Base-by-base conservation (phyloP, 176 grass and related monocot genomes). In the Carex littledalei region DNA sequence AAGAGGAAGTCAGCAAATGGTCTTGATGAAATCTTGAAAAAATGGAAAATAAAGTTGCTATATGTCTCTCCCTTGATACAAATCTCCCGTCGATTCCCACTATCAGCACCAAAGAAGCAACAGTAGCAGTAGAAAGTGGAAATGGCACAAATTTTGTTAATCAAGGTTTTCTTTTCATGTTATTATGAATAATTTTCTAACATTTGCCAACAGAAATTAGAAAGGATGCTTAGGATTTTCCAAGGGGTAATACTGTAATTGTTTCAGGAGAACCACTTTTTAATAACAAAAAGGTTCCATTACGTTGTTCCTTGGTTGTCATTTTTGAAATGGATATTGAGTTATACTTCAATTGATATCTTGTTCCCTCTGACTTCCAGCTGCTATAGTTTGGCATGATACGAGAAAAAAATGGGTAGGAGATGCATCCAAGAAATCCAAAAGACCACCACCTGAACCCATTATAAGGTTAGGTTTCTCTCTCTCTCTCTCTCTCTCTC, bases 381-480 rank as follows among this genome's bases (percentile, higher is more conserved):
- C 92, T 89, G 94, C 92, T 86, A 83, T 91, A 83, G 88, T 84
- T 81, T 97, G 94, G 94, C 79, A 90, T 68, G 94, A 97, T 77
- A 88, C 89, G 84, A 87, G 94, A 88, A 88, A 79, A 80, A 85
- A 94, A 86, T 94, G 94, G 94, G 63, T 91, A 83, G 92, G 94
- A 63, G 92, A 92, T 84, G 81, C 86, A 77, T 18, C 71, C 47
- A 84, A 88, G 15, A 84, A 83, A 92, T 57, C 86, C 17, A 85
- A 84, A 85, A 88, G 69, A 66, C 11, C 88, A 67, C 81, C 90
- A 87, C 85, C 14, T 85, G 92, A 97, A 76, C 87, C 94, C 79
- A 89, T 85, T 70, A 94, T 97, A 89, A 97, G 90, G 94, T 97
- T 69, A 64, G 35, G 21, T 49, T 80, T 75, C 15, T 87, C 29